Base-by-base conservation (phyloP, 371 early-diverging fungal species). In the Actinomortierella ambigua region DNA sequence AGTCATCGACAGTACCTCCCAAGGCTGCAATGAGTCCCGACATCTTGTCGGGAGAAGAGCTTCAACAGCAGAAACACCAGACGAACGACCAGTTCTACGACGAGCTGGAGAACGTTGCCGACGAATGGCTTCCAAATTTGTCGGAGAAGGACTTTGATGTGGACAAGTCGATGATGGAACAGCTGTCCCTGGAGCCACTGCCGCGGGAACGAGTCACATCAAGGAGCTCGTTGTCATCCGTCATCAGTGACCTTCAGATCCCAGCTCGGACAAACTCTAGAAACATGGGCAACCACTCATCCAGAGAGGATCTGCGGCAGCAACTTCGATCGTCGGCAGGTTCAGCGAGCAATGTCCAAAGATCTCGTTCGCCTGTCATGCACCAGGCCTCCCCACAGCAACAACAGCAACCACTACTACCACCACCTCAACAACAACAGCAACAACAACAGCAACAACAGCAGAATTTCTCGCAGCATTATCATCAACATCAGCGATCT, bases 71-170 rank as follows among this genome's bases (percentile, higher is more conserved):
- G 42, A 23, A 41, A 40, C 53, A 51, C 20, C 63, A n/a, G 60
- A 11, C 34, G 11, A 34, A 34, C 42, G 56, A 40, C 24, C 50
- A 40, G 20, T 69, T 64, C 48, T 69, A 60, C 50, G 69, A 63
- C n/a, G 64, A 61, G 15, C 34, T 34, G 34, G 64, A 64, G 24
- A 51, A 50, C 11, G 56, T 60, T 18, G 46, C 64, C 27, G 69
- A 69, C 26, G 65, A 69, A 18, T 69, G 69, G 69, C 60, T 69
- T 8, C 61, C 60, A 23, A 63, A 60, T 27, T 23, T 68, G 50
- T 49, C 52, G 14, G 58, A 63, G 17, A 66, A 50, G 47, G 49
- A 50, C 48, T 68, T 55, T 26, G 55, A n/a, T n/a, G n/a, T n/a
- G n/a, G n/a, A 63, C 17, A 27, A 46, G 2, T 57, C 54, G 18